These are phyloP conservation scores for Phytophthora hibernalis DNA, from an alignment of 352 stramenopile species.

Conservation along the genomic window DNA sequence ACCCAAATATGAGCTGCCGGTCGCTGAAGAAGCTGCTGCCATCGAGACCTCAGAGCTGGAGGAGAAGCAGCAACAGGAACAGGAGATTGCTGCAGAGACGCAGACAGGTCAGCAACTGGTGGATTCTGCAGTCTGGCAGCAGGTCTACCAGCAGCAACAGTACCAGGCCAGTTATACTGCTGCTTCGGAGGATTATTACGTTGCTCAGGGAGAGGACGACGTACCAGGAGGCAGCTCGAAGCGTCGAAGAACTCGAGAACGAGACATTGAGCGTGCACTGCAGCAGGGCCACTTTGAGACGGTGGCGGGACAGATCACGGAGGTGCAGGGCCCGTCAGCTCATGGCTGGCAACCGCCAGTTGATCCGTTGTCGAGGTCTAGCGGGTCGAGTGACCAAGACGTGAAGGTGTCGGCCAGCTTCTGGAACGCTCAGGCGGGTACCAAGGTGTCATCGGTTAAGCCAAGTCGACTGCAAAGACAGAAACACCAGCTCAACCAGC, in stretches of 20 bases:
- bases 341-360: conserved; percentile 64
- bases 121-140: conserved; percentile 42
- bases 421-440: conserved; percentile 68
- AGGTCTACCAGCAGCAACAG: conserved; percentile 51
- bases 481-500: conserved; percentile 86
- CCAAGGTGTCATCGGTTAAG: conserved; percentile 60
- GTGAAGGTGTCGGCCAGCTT: conserved; percentile 79
- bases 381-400: conserved; percentile 33
- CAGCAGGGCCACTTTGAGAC: conserved; percentile 73
- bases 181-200: conserved; percentile 32
- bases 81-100: not conserved
- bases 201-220: conserved; percentile 46
- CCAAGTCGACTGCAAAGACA: conserved; percentile 78
- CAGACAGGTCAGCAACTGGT: conserved; percentile 24
- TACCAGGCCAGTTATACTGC: conserved; percentile 37
- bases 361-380: conserved; percentile 26
- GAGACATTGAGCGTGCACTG: conserved; percentile 74
- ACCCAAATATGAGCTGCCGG: conserved; percentile 56
- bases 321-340: conserved; percentile 60
- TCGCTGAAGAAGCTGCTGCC: not conserved
- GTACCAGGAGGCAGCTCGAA: conserved; percentile 49
- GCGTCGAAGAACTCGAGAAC: conserved; percentile 60
- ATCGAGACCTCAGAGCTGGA: conserved; percentile 13
- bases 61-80: conserved; percentile 17
- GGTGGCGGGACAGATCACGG: conserved; percentile 66